Evolutionary conservation across 2,329 filamentous ascomycete genomes (phyloP), one percentile per base, ranked within the genome.

Genomic region (Apiospora kogelbergensis): DNA sequence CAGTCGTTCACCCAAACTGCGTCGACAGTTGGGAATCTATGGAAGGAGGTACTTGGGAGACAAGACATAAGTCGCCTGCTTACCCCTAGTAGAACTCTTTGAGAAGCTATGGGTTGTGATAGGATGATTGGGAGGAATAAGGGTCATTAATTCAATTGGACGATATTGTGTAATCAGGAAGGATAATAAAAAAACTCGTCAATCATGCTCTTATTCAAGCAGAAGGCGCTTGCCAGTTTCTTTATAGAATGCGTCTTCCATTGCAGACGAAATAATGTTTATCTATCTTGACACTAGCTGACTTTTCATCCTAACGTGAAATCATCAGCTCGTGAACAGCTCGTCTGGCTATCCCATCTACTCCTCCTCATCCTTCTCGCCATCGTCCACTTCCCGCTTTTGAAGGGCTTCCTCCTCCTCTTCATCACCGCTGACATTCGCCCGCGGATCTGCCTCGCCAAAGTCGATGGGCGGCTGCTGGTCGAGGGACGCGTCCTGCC

Each of bases 401-500:
- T 30, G 15, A 6, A 15, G 24, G 1, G 24, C 24, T 17, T 13
- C 5, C 41, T 68, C 42, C 68, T 65, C 46, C 33, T 57, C 33
- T n/a, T 42, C 67, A 15, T 45, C 45, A 42, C 40, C 40, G 20
- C 46, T 53, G 33, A 60, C 41, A 20, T 65, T 66, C n/a, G 22
- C 65, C 4, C 26, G 33, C 22, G 63, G 57, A 7, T 26, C 48
- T 22, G 33, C 68, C 4, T 40, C 30, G 13, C 42, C 64, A 53
- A 64, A 66, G 6, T 69, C 70, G 17, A 30, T 5, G 22, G 45
- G 46, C 46, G 30, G 30, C 48, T 68, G 41, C 41, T 63, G 24
- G n/a, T 24, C 63, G 17, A 11, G 6, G 3, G 65, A 65, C 0
- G 66, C 66, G 17, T 69, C 63, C 37, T 71, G 30, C 70, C 68